Base-by-base conservation (phyloP, 306 rosid species). In the Vigna angularis region DNA sequence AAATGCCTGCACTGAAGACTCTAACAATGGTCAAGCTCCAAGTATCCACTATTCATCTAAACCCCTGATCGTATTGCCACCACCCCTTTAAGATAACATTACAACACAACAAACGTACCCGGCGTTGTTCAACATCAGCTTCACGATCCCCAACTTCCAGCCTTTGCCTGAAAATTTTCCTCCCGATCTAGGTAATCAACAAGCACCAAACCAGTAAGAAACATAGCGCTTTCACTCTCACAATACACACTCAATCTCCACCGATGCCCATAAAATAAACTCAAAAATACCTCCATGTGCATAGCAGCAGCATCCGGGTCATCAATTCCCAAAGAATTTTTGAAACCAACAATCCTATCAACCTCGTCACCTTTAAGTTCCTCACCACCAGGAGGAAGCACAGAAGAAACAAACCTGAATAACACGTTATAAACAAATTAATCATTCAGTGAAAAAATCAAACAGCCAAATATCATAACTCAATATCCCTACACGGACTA, bases 1-100 rank as follows among this genome's bases (percentile, higher is more conserved):
- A 85, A 96, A 96, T 24, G 97, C 99, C 99, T 96, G 99, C 98
- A 91, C 99, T 93, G 93, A 89, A 88, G 91, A 87, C 70, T 66
- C 91, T 77, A 75, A 81, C 70, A 83, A 85, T 87, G 97, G 89
- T 91, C 97, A 96, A 91, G 96, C 88, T 82, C 90, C 86, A 79
- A 67, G 78, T 72, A 73, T 88, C 65, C 59, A 57, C 69, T 64
- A 56, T 86, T 66, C 50, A 45, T 49, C 59, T 44, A 65, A 63
- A 75, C 45, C 53, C 50, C 51, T 3, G 38, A 83, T 11, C 34
- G 18, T 34, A 20, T 67, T 80, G 9, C 66, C 70, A 73, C 30
- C 34, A 22, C 53, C 14, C 15, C 0, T 48, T 69, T 13, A 48
- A 56, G 9, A 75, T 77, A 66, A 51, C 2, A 73, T 66, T 61